Conservation (phyloP, 2,329 filamentous ascomycete species). For the Fusarium zealandicum region DNA sequence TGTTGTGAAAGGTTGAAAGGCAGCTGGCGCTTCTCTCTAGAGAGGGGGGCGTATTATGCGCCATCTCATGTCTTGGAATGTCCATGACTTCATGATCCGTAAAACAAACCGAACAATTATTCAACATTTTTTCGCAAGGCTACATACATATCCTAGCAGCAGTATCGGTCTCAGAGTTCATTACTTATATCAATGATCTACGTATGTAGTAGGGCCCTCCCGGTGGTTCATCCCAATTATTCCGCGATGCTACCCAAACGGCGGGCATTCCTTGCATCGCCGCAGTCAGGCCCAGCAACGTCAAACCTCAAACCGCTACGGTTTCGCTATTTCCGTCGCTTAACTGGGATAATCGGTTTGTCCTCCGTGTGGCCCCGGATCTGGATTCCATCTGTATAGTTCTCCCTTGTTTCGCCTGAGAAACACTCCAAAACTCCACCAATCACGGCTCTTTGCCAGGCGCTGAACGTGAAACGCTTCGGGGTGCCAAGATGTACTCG, state of each 20-base stretch:
- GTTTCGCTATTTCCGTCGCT: slow-evolving; percentile 20
- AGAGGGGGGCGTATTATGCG: no score
- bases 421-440: slow-evolving; percentile 24
- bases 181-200: no score
- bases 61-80: no score
- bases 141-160: no score
- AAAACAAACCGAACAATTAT: background rate
- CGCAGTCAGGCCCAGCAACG: background rate
- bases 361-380: slow-evolving; percentile 16
- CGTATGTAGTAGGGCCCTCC: no score
- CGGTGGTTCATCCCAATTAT: no score
- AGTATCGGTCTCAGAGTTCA: no score
- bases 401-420: slow-evolving; percentile 14
- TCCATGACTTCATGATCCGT: no score
- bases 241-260: slow-evolving; percentile 3
- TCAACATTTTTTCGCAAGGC: background rate
- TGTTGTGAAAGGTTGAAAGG: no score
- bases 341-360: slow-evolving; percentile 18
- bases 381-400: slow-evolving; percentile 2
- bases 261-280: background rate
- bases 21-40: no score
- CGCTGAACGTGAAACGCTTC: slow-evolving; percentile 24
- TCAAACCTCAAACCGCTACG: slow-evolving; percentile 15
- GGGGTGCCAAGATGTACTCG: slow-evolving; percentile 10
- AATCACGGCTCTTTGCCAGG: slow-evolving; percentile 18